Percentiles rank a stretch among this genome's conserved stretches.
These are phyloP conservation scores for Haplosporangium sp. DNA, from an alignment of 371 early-diverging fungal genomes.

Conservation along the genomic window DNA sequence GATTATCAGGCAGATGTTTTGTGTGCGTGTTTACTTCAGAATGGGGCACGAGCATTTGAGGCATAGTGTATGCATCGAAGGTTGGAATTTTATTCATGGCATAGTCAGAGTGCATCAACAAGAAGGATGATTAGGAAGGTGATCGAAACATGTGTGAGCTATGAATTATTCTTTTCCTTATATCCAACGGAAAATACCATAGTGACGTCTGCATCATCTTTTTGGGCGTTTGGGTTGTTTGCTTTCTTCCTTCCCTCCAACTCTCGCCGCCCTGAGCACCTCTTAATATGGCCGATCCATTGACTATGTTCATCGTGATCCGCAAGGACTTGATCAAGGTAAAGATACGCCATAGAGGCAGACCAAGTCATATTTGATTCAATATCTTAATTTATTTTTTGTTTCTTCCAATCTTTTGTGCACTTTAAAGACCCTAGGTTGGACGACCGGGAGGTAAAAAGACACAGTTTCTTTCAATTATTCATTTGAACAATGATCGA, in stretches of 20 bases:
- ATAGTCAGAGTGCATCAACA: too few relatives aligned
- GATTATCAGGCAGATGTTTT: too few relatives aligned
- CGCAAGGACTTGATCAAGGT: constrained; percentile 88
- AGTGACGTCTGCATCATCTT: too few relatives aligned
- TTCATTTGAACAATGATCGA: not conserved
- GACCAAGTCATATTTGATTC: too few relatives aligned
- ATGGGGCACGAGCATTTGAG: too few relatives aligned
- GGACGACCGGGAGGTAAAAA: constrained; percentile 84
- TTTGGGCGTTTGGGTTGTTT: not conserved
- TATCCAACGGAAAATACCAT: not conserved
- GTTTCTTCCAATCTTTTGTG: not conserved
- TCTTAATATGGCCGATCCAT: constrained; percentile 61
- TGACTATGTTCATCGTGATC: constrained; percentile 87
- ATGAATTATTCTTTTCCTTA: not conserved
- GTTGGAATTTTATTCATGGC: too few relatives aligned
- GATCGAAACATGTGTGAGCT: not conserved
- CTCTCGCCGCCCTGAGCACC: not conserved
- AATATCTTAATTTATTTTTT: not conserved
- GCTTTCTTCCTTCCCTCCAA: not conserved
- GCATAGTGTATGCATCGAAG: too few relatives aligned
- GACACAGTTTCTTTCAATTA: not conserved
- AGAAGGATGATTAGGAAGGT: not conserved
- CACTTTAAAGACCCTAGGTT: constrained; percentile 66
- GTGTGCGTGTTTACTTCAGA: too few relatives aligned
- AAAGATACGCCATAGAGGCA: not conserved